Conservation (phyloP, 169 alveolate genomes). For the Babesia gibsoni region DNA sequence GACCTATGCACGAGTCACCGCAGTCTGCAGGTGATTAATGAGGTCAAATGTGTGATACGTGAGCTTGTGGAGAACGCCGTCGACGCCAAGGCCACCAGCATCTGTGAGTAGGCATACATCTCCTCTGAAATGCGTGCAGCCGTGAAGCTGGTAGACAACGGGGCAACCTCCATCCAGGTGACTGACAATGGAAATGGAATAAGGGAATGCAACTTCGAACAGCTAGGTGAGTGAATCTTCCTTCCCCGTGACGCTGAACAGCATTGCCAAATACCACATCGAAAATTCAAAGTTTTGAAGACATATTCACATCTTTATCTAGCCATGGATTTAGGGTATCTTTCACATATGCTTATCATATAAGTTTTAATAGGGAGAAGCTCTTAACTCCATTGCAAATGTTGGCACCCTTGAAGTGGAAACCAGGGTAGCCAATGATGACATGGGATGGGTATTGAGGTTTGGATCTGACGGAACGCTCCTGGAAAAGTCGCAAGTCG, state of each 20-base stretch:
- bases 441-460: conserved; percentile 66
- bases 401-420: conserved; percentile 63
- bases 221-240: conserved; percentile 55
- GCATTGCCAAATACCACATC: conserved; percentile 90
- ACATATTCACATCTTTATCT: conserved; percentile 78
- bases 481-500: conserved; percentile 50
- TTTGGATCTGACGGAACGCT: conserved; percentile 67
- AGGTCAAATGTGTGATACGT: conserved; percentile 77
- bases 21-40: conserved; percentile 65
- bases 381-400: conserved; percentile 73
- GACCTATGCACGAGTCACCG: conserved; percentile 35
- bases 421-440: conserved; percentile 66
- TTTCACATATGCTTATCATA: neutral
- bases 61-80: conserved; percentile 92
- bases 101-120: conserved; percentile 43
- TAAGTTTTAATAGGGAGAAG: conserved; percentile 71
- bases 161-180: conserved; percentile 87
- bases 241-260: neutral
- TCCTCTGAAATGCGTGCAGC: conserved; percentile 44
- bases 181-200: conserved; percentile 92
- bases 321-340: conserved; percentile 94
- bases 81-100: conserved; percentile 89
- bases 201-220: conserved; percentile 77
- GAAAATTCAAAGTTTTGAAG: conserved; percentile 87
- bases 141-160: conserved; percentile 82